Conservation (phyloP, 2,329 filamentous ascomycete species). For the Cladosporium sp. region DNA sequence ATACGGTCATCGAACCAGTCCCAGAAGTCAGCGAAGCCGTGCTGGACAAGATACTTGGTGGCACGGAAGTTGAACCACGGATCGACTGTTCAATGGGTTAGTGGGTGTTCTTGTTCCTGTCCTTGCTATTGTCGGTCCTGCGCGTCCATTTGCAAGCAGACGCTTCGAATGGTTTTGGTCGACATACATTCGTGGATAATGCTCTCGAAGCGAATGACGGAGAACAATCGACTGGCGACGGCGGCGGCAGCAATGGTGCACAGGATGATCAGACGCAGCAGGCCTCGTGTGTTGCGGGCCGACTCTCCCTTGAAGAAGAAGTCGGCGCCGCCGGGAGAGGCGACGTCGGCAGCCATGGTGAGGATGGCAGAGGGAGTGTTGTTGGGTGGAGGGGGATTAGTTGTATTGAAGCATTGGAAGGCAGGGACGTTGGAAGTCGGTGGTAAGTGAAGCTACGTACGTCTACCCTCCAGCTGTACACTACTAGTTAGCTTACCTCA, state of each 20-base stretch:
- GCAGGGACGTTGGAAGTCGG: no score
- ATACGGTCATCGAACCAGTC: slow-evolving; percentile 98
- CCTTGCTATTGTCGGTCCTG: neutral
- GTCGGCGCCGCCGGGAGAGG: slow-evolving; percentile 20
- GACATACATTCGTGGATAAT: slow-evolving; percentile 94
- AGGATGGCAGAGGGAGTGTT: neutral
- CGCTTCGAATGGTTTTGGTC: neutral
- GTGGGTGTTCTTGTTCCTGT: neutral
- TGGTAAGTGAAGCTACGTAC: no score
- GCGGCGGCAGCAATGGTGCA: slow-evolving; percentile 85
- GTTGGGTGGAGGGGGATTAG: neutral
- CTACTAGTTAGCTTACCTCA: no score
- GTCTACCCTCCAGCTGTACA: no score
- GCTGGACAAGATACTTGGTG: slow-evolving; percentile 91
- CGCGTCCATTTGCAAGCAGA: slow-evolving; percentile 11
- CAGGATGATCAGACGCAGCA: slow-evolving; percentile 87
- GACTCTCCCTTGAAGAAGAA: slow-evolving; percentile 70
- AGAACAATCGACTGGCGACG: slow-evolving; percentile 91
- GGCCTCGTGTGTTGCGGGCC: slow-evolving; percentile 73
- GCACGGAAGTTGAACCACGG: slow-evolving; percentile 99
- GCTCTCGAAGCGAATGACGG: slow-evolving; percentile 97
- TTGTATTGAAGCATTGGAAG: neutral
- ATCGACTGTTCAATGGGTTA: slow-evolving; percentile 62
- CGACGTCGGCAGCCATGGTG: slow-evolving; percentile 20
- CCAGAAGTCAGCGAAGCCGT: slow-evolving; percentile 99